Conservation (phyloP, 2,329 filamentous ascomycete genomes). For the Nannizziopsis barbatae region DNA sequence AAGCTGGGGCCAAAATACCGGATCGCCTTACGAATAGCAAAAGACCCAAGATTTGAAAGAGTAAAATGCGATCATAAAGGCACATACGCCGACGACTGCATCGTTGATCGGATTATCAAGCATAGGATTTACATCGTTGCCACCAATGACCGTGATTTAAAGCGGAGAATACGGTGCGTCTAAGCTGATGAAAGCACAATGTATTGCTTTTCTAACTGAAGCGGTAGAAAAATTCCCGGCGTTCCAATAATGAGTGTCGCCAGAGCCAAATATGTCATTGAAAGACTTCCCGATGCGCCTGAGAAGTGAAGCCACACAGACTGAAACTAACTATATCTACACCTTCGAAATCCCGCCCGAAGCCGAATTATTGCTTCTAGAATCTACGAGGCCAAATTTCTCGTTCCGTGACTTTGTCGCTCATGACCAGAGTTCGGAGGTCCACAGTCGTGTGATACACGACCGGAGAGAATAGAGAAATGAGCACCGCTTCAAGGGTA, state of each 20-base stretch:
- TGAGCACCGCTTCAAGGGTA: too few species aligned
- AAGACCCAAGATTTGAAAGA: slow-evolving; percentile 80
- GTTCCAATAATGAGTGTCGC: slow-evolving; percentile 63
- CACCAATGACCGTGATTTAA: slow-evolving; percentile 60
- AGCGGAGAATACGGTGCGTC: slow-evolving; percentile 56
- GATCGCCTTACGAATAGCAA: slow-evolving; percentile 70
- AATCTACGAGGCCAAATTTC: too few species aligned
- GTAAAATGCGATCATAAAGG: slow-evolving; percentile 86
- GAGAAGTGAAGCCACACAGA: slow-evolving; percentile 37
- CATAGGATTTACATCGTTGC: slow-evolving; percentile 68
- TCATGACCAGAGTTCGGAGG: too few species aligned
- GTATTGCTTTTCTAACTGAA: background rate
- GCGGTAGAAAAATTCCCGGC: slow-evolving; percentile 55
- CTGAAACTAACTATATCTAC: too few species aligned
- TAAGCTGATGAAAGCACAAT: background rate
- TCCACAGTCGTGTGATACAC: too few species aligned
- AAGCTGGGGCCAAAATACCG: slow-evolving; percentile 83
- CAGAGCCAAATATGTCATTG: slow-evolving; percentile 86
- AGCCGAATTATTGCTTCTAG: too few species aligned
- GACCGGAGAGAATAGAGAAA: too few species aligned
- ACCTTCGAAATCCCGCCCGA: too few species aligned
- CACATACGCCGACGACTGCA: slow-evolving; percentile 75
- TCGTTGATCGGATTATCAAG: slow-evolving; percentile 61
- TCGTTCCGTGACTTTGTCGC: too few species aligned
- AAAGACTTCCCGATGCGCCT: slow-evolving; percentile 75